Conservation (phyloP, 2,329 filamentous ascomycete species). For the Ophiostoma ips region DNA sequence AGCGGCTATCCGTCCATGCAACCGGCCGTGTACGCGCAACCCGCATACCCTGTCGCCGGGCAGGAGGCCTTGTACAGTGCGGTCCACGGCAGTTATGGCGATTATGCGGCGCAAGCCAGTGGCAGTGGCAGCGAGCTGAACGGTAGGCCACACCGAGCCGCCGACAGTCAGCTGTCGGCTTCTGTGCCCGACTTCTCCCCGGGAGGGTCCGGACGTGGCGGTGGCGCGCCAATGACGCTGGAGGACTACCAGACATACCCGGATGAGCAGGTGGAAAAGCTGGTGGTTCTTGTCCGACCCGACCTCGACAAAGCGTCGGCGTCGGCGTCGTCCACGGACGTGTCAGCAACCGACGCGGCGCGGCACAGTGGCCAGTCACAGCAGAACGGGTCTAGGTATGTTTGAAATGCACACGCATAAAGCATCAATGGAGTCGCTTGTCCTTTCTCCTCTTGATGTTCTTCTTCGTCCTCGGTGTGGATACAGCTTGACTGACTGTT, state of each 20-base stretch:
- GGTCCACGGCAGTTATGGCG: conserved; percentile 13
- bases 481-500: neutral
- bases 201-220: conserved; percentile 4
- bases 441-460: no score
- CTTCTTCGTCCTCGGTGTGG: neutral
- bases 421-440: no score
- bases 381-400: neutral
- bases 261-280: conserved; percentile 19
- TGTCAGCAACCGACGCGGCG: no score
- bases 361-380: no score
- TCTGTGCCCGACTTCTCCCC: conserved; percentile 49
- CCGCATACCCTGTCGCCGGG: conserved; percentile 17
- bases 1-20: conserved; percentile 18
- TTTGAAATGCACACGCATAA: neutral
- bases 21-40: conserved; percentile 14
- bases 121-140: conserved; percentile 24
- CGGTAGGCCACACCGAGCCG: conserved; percentile 22
- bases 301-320: conserved; percentile 10
- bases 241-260: conserved; percentile 21
- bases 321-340: no score
- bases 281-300: conserved; percentile 17
- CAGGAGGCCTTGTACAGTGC: conserved; percentile 18
- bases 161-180: conserved; percentile 44
- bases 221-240: conserved; percentile 16
- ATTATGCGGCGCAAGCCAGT: conserved; percentile 10